phyloP scores from a whole-genome alignment of 306 rosid species.

The Medicago lupulina region DNA sequence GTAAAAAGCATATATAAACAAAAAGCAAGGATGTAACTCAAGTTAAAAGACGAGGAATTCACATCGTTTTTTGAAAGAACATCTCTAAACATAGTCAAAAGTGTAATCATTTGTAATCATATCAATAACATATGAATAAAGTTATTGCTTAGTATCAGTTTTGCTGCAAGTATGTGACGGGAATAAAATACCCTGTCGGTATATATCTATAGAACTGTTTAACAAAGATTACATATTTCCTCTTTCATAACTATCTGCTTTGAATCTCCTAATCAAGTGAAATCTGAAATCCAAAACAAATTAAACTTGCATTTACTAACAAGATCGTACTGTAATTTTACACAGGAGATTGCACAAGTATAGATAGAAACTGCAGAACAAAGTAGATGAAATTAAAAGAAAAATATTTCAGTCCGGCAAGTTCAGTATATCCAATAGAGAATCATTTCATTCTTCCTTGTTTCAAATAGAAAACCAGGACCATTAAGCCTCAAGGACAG shows the following conservation, averaged over 20 bases:
- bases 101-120: too few relatives aligned
- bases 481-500: not conserved
- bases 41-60: conserved; percentile 2
- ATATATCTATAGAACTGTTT: not conserved
- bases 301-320: conserved; percentile 17
- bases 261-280: conserved; percentile 3
- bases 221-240: conserved; percentile 3
- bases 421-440: conserved; percentile 22
- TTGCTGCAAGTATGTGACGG: conserved; percentile 7
- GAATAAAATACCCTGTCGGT: not conserved
- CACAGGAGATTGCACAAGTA: not conserved
- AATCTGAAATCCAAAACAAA: conserved; percentile 32
- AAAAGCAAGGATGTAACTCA: not conserved
- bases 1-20: not conserved
- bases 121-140: not conserved
- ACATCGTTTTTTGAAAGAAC: not conserved
- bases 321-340: conserved; percentile 20
- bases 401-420: not conserved
- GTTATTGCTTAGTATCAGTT: not conserved
- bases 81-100: conserved; percentile 6
- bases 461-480: conserved; percentile 25
- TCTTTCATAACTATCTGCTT: not conserved
- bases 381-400: not conserved
- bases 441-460: conserved; percentile 17
- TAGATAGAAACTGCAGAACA: conserved; percentile 19